phyloP scores from a whole-genome alignment of 192 early-diverging fungal genomes.

The Dimargaris xerosporica region DNA sequence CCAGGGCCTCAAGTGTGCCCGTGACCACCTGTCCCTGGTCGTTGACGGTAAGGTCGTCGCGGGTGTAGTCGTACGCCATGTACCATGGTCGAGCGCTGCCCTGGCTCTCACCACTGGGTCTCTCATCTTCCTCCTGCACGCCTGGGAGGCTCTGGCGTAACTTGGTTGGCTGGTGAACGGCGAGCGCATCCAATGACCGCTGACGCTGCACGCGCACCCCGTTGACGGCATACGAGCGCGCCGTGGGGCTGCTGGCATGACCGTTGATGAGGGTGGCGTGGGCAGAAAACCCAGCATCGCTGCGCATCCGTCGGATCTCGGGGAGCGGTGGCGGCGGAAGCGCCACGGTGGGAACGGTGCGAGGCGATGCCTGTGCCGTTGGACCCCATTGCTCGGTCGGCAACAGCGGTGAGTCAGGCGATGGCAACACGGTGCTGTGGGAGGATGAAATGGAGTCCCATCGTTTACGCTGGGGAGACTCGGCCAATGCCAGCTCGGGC shows the following conservation, averaged over 20 bases:
- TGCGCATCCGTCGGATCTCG: slow-evolving; percentile 6
- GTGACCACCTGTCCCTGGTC: slow-evolving; percentile 57
- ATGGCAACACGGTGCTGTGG: neutral
- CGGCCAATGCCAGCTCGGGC: neutral
- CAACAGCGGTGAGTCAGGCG: slow-evolving; percentile 3
- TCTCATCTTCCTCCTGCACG: slow-evolving; percentile 5
- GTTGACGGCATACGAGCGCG: neutral
- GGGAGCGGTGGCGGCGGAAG: slow-evolving; percentile 7
- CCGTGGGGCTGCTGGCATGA: neutral
- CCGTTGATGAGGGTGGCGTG: neutral
- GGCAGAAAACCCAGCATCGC: neutral
- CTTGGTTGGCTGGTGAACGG: neutral
- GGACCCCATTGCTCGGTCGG: neutral
- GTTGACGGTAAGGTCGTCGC: slow-evolving; percentile 42
- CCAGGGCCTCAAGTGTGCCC: slow-evolving; percentile 46
- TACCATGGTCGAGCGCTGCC: slow-evolving; percentile 22
- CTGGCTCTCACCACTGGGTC: neutral
- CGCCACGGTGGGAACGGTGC: neutral
- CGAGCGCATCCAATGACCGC: slow-evolving; percentile 8
- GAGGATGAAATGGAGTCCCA: neutral
- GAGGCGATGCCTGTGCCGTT: neutral
- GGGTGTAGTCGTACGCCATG: slow-evolving; percentile 36
- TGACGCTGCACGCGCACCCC: slow-evolving; percentile 1
- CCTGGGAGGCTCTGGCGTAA: neutral
- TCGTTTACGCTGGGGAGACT: neutral